Conservation (phyloP, 2,329 filamentous ascomycete genomes). For the Colletotrichum spinosum region DNA sequence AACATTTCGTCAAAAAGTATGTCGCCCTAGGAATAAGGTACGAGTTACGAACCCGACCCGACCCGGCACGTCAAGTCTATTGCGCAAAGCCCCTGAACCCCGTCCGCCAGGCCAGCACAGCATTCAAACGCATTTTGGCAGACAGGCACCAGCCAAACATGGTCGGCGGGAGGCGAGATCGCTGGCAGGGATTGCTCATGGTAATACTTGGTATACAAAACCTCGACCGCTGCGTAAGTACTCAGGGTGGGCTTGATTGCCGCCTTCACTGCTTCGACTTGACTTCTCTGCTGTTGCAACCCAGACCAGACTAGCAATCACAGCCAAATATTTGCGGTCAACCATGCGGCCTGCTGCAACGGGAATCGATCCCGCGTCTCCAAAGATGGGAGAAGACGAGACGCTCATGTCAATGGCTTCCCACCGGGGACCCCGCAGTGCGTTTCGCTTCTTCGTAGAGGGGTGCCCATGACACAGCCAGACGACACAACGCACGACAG, state of each 20-base stretch:
- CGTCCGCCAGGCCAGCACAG: constrained; percentile 3
- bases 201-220: neutral
- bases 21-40: constrained; percentile 16
- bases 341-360: neutral
- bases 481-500: constrained; percentile 8
- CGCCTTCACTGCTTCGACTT: constrained; percentile 4
- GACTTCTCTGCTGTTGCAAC: constrained; percentile 1
- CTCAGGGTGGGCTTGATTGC: neutral
- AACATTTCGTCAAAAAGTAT: neutral
- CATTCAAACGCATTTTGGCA: neutral
- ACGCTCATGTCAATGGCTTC: too few relatives aligned
- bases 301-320: neutral
- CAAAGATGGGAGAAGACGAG: too few relatives aligned
- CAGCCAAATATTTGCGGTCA: too few relatives aligned
- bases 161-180: constrained; percentile 3
- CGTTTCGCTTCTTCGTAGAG: constrained; percentile 25
- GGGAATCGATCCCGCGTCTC: neutral
- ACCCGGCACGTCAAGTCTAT: constrained; percentile 22
- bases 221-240: too few relatives aligned
- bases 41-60: constrained; percentile 32
- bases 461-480: constrained; percentile 9
- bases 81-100: constrained; percentile 7
- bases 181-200: constrained; percentile 7
- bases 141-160: constrained; percentile 11
- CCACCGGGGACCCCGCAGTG: constrained; percentile 16